Conservation (phyloP, 2,329 filamentous ascomycete species). For the Akanthomyces lecanii region DNA sequence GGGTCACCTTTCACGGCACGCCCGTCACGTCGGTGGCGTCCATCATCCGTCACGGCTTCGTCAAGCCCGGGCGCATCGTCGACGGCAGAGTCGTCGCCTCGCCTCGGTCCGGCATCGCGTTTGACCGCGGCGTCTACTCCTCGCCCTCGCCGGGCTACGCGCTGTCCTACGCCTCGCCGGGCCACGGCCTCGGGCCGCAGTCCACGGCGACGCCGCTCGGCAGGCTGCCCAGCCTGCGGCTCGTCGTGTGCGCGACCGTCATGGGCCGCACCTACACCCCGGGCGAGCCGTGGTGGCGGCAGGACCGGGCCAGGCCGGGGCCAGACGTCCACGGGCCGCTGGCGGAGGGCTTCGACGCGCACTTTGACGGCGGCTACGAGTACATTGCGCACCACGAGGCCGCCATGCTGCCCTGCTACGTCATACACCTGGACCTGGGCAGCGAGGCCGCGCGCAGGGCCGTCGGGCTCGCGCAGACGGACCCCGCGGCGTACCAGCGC, state of each 20-base stretch:
- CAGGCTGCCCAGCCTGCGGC: constrained; percentile 30
- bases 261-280: constrained; percentile 35
- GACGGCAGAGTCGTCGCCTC: no score
- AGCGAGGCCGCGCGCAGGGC: constrained; percentile 28
- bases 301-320: no score
- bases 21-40: constrained; percentile 32
- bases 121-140: constrained; percentile 32
- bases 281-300: no score
- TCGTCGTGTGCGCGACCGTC: constrained; percentile 42
- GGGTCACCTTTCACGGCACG: constrained; percentile 40
- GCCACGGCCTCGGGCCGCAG: no score
- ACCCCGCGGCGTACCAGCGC: no score
- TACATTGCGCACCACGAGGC: constrained; percentile 41
- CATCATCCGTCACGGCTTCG: constrained; percentile 42
- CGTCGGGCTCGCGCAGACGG: constrained; percentile 12
- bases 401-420: constrained; percentile 42
- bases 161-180: constrained; percentile 29
- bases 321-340: constrained; percentile 21
- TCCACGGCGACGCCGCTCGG: no score
- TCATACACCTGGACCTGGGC: constrained; percentile 41
- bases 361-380: constrained; percentile 35
- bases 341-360: constrained; percentile 31
- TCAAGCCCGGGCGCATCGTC: constrained; percentile 29
- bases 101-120: no score
- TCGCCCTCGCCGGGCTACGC: constrained; percentile 38